These are phyloP conservation scores for Theobroma grandiflorum DNA, from an alignment of 441 rosid species.

Conservation along the genomic window DNA sequence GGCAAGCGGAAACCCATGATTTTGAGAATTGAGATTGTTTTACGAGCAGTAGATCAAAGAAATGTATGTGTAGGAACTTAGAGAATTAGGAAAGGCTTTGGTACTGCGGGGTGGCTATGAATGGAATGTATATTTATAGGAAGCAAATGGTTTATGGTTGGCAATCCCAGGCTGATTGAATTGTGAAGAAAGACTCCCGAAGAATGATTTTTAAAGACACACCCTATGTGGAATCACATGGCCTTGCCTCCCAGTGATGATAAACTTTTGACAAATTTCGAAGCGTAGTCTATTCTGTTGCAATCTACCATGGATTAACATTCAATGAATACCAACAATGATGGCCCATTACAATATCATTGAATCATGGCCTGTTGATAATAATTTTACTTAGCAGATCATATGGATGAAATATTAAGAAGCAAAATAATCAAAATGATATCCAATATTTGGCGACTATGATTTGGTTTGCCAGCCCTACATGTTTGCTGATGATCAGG, in stretches of 20 bases:
- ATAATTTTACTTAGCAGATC: background rate
- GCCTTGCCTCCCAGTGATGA: conserved; percentile 1
- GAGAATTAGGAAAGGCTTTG: background rate
- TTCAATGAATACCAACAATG: conserved; percentile 16
- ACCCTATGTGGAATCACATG: background rate
- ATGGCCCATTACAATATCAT: background rate
- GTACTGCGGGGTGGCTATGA: background rate
- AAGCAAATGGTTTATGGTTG: conserved; percentile 2
- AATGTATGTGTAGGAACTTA: background rate
- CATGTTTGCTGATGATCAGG: background rate
- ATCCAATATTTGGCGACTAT: background rate
- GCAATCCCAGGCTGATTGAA: background rate
- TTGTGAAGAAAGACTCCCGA: background rate
- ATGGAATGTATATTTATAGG: conserved; percentile 1
- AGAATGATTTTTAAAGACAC: background rate
- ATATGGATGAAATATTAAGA: conserved; percentile 1
- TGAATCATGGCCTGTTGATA: background rate
- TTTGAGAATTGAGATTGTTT: background rate
- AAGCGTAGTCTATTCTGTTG: background rate
- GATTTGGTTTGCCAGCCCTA: background rate
- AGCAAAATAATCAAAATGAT: background rate
- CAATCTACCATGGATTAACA: conserved; percentile 1
- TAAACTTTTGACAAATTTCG: background rate
- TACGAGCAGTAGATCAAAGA: background rate
- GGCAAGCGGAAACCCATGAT: conserved; percentile 30